phyloP scores from a whole-genome alignment of 2,329 filamentous ascomycete species.

The Claviceps paspali region DNA sequence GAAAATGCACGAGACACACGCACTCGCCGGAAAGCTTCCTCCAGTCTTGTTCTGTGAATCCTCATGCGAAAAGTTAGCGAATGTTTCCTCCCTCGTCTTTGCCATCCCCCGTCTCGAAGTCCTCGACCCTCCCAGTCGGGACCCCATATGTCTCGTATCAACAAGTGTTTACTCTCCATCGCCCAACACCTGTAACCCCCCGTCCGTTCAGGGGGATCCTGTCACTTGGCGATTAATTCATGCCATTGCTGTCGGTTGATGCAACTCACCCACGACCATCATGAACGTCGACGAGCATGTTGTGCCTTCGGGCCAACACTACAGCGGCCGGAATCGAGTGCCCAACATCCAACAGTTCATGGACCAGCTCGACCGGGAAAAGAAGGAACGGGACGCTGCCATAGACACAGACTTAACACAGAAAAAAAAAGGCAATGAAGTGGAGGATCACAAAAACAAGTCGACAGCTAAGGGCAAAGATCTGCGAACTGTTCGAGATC shows the following conservation, averaged over 20 bases:
- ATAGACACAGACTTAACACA: slow-evolving; percentile 44
- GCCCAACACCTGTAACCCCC: no score
- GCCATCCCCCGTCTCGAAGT: neutral
- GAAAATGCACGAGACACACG: neutral
- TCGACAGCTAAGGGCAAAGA: slow-evolving; percentile 24
- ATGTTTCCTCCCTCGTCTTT: neutral
- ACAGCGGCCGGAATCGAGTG: slow-evolving; percentile 69
- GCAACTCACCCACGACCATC: neutral
- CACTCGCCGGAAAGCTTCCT: neutral
- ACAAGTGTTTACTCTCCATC: no score
- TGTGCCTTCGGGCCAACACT: slow-evolving; percentile 46
- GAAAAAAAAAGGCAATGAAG: slow-evolving; percentile 19
- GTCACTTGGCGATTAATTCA: neutral
- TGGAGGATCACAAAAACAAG: slow-evolving; percentile 28
- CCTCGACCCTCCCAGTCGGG: no score
- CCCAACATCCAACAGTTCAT: slow-evolving; percentile 81
- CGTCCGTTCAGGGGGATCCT: no score
- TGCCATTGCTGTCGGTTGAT: neutral
- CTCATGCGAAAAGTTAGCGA: no score
- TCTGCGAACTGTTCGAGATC: slow-evolving; percentile 69
- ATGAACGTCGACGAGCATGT: slow-evolving; percentile 26
- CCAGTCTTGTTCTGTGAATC: no score
- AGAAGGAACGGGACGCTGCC: slow-evolving; percentile 55
- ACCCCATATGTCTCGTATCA: no score
- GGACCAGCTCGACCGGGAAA: slow-evolving; percentile 61